Evolutionary conservation across 805 yeast genomes (phyloP), one percentile per base, ranked within the genome.

Genomic region (Crinitomyces ghanaensis): DNA sequence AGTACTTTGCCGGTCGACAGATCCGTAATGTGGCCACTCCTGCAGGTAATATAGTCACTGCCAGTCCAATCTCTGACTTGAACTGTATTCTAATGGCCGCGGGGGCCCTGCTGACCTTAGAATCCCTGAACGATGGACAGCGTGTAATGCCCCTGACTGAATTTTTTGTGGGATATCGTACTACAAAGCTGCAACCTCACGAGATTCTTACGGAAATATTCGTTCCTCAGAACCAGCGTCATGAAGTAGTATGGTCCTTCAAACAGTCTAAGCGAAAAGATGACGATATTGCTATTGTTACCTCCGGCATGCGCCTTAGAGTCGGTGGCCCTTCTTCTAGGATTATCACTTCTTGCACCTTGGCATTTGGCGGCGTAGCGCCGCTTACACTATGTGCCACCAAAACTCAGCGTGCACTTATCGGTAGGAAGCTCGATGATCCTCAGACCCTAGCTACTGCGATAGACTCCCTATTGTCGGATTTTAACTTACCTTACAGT

Each of bases 11-110:
- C 1, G 69, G 70, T 2, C 52, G 69, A 22, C 70, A 66, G 38
- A 64, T 65, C 34, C 55, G 71, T 35, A 65, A 65, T 37, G 69
- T 64, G 6, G 71, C 69, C 11, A 65, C 69, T 7, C 64, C 69
- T 1, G 68, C 70, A 1, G 71, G 71, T 24, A 63, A 63, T 27
- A 63, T 65, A 28, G 68, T 65, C 13, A 65, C 71, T 1, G 70
- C 70, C 2, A 62, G 68, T 3, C 71, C 71, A 14, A 65, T 65
- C 37, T 61, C 70, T 1, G 71, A 65, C 42, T 42, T 65, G 47
- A 65, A 65, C 42, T 70, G 70, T 3, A 56, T 64, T 5, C 48
- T 65, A 31, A 65, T 63, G 7, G 59, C 66, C 3, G 57, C 63
- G 18, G 59, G 59, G 36, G 66, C 68, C 4, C 44, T 47, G 1